Base-by-base conservation (phyloP, 352 stramenopile genomes). In the Globisporangium ultimum region DNA sequence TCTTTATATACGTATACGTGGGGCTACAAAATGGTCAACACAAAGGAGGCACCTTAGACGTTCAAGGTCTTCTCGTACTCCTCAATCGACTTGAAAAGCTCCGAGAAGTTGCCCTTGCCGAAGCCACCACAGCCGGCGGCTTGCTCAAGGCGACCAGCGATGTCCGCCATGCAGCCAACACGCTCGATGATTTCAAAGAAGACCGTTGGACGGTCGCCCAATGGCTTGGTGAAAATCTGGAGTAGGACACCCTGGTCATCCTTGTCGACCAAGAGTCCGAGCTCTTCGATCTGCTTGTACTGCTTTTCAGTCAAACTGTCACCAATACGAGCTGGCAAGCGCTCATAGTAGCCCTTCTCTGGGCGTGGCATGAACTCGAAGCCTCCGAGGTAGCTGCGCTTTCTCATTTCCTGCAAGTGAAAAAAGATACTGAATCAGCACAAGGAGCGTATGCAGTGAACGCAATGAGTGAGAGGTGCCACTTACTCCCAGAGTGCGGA, bases 181-280 rank as follows among this genome's bases (percentile, higher is more conserved):
- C 88, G 83, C 70, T 98, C 88, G 59, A 98, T 97, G 76, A 97
- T 96, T 71, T 97, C 89, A 50, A 97, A 87, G 71, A 97, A 97
- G 15, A 94, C 74, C 0, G 91, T 97, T 5, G 89, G 71, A 40
- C 87, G 78, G 61, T 97, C 89, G 15, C 84, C 78, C 9, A 97
- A 55, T 17, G 89, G 87, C 58, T 96, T 93, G 53, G 89, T 98
- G 71, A 97, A 97, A 59, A 98, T 93, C 74, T 93, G 85, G 53
- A 97, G 63, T 48, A 98, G 61, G 21, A 98, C 91, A 41, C 95
- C 93, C 72, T 98, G 88, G 36, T 98, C 92, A 63, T 98, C 95
- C 55, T 95, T 93, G 74, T 98, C 95, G 7, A 96, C 91, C 18
- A 98, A 71, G 57, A 98, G 76, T 6, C 95, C 94, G 34, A 98